Conservation (phyloP, 1,139 yeast species). For the Yamadazyma siamensis region DNA sequence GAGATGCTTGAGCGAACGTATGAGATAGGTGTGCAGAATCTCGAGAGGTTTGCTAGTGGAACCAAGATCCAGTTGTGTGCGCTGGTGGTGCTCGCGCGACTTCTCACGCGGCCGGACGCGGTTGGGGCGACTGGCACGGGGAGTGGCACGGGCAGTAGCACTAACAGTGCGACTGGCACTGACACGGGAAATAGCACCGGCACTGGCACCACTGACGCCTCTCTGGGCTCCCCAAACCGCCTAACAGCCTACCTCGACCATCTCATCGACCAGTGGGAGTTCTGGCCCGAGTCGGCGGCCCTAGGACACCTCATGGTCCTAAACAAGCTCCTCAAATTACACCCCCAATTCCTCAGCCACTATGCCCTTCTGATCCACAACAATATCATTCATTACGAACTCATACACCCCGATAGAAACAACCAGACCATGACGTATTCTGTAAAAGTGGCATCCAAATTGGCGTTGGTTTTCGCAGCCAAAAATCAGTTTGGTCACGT, state of each 20-base stretch:
- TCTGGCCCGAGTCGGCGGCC: constrained; percentile 16
- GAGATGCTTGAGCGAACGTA: constrained; percentile 34
- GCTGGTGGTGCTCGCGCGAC: constrained; percentile 35
- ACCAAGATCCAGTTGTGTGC: constrained; percentile 31
- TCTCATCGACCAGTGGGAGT: constrained; percentile 21
- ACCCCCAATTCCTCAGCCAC: constrained; percentile 11
- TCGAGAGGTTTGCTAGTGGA: constrained; percentile 22
- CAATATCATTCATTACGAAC: constrained; percentile 14
- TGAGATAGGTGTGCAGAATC: constrained; percentile 24
- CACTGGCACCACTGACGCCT: no score
- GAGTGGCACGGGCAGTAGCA: no score
- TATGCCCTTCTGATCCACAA: constrained; percentile 12
- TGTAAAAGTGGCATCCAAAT: constrained; percentile 33
- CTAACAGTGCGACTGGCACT: no score
- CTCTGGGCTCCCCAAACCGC: no score
- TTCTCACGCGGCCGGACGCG: constrained; percentile 33
- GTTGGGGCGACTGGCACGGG: no score
- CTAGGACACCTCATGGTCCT: constrained; percentile 38
- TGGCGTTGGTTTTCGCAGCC: constrained; percentile 19
- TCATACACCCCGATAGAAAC: constrained; percentile 10
- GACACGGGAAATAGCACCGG: no score
- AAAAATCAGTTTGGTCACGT: constrained; percentile 16
- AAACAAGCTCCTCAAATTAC: constrained; percentile 33
- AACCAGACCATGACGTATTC: constrained; percentile 26
- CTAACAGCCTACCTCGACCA: constrained; percentile 15